Percentiles rank a stretch among this genome's conserved stretches.
Evolutionary conservation across 805 yeast species (phyloP).

Genomic region (Yarrowia bubula): DNA sequence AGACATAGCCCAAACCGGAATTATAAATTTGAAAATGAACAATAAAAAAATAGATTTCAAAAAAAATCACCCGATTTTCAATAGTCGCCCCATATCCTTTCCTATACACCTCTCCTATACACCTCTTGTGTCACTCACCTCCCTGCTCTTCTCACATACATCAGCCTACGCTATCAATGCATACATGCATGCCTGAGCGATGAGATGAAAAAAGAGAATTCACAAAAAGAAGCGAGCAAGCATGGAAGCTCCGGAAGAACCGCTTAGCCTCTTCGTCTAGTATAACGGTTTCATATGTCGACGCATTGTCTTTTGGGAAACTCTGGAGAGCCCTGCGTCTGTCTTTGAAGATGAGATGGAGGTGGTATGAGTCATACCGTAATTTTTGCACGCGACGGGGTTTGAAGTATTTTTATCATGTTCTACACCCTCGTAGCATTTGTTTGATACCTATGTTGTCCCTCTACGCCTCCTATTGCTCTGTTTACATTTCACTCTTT

Average conservation of each 20-base stretch:
- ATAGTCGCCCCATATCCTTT: no score
- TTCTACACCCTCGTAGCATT: no score
- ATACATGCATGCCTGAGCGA: slow-evolving; percentile 7
- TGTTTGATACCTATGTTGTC: no score
- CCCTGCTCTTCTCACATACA: background rate
- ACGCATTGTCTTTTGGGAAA: background rate
- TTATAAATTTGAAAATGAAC: no score
- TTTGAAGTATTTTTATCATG: no score
- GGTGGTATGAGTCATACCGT: slow-evolving; percentile 4
- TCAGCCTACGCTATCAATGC: background rate
- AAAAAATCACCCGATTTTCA: no score
- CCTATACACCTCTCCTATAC: background rate
- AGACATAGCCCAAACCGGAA: no score
- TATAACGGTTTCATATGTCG: background rate
- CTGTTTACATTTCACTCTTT: background rate
- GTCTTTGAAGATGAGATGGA: background rate
- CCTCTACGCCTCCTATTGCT: background rate
- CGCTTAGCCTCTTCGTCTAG: background rate
- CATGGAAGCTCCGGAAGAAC: background rate
- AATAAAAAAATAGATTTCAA: no score
- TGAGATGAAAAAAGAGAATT: background rate
- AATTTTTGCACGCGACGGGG: background rate
- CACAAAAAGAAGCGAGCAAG: background rate
- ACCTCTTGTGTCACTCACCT: background rate
- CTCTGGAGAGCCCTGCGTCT: background rate